Evolutionary conservation across 805 yeast genomes (phyloP).

Genomic region (Candida xiaguanensis): DNA sequence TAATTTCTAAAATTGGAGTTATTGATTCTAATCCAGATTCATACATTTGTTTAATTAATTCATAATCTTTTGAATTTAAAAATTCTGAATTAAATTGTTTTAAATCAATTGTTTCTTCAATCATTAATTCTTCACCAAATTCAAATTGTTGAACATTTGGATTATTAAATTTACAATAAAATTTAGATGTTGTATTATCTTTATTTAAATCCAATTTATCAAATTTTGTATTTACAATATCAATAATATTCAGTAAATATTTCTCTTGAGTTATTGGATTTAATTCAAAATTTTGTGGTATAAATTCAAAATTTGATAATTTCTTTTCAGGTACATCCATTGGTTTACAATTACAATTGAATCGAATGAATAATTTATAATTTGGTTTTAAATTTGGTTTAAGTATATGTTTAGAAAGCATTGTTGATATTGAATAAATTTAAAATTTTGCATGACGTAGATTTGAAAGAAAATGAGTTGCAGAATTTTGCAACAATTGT

Average conservation of each 20-base stretch:
- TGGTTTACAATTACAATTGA: not conserved
- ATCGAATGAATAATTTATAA: not conserved
- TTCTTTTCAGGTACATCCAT: constrained; percentile 1
- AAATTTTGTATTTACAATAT: constrained; percentile 3
- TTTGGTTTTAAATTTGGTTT: not conserved
- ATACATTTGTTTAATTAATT: constrained; percentile 4
- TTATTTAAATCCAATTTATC: not conserved
- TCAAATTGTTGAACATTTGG: constrained; percentile 4
- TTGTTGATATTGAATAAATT: not conserved
- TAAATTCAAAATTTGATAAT: constrained; percentile 1
- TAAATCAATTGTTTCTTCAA: constrained; percentile 5
- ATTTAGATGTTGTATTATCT: not conserved
- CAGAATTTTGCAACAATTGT: not conserved
- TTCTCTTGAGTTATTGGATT: not conserved
- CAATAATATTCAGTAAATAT: constrained; percentile 1
- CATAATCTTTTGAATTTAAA: constrained; percentile 2
- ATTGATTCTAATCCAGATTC: constrained; percentile 4
- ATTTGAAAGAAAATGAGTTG: not conserved
- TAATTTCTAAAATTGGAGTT: not conserved
- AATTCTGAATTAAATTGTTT: not conserved
- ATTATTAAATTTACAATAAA: constrained; percentile 1
- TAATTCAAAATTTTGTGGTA: constrained; percentile 1
- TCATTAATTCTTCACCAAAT: constrained; percentile 6
- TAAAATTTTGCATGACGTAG: not conserved
- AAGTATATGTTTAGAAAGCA: not conserved